Base-by-base conservation (phyloP, 2,329 filamentous ascomycete species). In the Fusarium sp. region DNA sequence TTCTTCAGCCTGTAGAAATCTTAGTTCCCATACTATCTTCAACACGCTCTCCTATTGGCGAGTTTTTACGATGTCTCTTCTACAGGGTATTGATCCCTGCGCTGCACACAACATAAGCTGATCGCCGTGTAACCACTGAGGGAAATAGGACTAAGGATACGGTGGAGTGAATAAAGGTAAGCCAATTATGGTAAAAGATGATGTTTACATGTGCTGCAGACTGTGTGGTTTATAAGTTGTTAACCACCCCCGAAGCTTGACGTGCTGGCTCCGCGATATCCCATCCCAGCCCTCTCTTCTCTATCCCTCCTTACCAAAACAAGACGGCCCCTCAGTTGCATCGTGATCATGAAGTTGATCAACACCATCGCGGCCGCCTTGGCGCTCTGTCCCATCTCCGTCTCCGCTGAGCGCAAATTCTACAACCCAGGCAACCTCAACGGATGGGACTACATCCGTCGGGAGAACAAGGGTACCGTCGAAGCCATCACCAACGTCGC, bases 381-480 rank as follows among this genome's bases (percentile, higher is more conserved):
- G 57, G 77, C 76, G 20, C 65, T 82, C 17, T 52, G 77, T 72
- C 71, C 76, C 15, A 10, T 35, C 32, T 74, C 74, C 30, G 70
- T 71, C 10, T 71, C 78, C 11, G 85, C 83, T n/a, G 76, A 82
- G 14, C 79, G 82, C 56, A 79, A 78, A 40, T 87, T 86, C 76
- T 80, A 80, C 74, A 86, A 86, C 73, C 74, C 81, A 1, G 86
- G 85, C 54, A 85, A 81, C 27, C 79, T 80, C 11, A 69, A 77
- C 10, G 85, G 85, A 30, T 87, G 86, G 85, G 80, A 84, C 62
- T 72, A 65, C 9, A 78, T 79, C 65, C 83, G 81, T 20, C 74
- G 81, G 6, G 86, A 87, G 71, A 76, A 86, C 79, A 73, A 82
- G 11, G 86, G 86, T 50, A 84, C 80, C 7, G 82, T 87, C 35